Conservation (phyloP, 768 basidiomycete species). For the Rhodotorula sphaerocarpa region DNA sequence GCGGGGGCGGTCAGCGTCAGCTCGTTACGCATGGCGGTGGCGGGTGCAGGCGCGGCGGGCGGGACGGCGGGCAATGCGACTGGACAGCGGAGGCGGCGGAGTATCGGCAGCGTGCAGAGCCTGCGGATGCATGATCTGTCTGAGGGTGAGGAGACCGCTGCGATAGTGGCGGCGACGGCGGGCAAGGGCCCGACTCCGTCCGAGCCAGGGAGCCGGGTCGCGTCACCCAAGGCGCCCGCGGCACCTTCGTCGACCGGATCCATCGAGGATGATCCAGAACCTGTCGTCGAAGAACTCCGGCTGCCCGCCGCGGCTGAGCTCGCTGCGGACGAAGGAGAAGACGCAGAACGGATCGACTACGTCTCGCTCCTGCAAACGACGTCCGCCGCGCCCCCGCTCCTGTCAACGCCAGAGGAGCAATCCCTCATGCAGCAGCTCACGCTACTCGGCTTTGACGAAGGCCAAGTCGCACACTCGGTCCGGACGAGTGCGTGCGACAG, state of each 20-base stretch:
- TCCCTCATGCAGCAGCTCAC: conserved; percentile 68
- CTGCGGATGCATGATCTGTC: neutral
- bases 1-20: neutral
- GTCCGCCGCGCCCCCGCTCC: conserved; percentile 64
- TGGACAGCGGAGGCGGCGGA: neutral
- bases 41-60: neutral
- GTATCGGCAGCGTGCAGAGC: neutral
- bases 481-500: conserved; percentile 85
- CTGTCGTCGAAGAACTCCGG: no score
- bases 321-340: neutral
- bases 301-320: no score
- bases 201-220: neutral
- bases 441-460: conserved; percentile 76
- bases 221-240: neutral
- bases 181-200: neutral
- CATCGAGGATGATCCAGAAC: neutral
- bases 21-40: neutral
- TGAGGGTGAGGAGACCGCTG: neutral
- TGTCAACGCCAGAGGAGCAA: conserved; percentile 73
- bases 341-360: conserved; percentile 49
- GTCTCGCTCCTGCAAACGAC: conserved; percentile 42
- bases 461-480: conserved; percentile 91
- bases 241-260: neutral
- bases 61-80: no score
- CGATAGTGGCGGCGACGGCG: neutral